Base-by-base conservation (phyloP, 2,329 filamentous ascomycete genomes). In the Annulohypoxylon truncatum region DNA sequence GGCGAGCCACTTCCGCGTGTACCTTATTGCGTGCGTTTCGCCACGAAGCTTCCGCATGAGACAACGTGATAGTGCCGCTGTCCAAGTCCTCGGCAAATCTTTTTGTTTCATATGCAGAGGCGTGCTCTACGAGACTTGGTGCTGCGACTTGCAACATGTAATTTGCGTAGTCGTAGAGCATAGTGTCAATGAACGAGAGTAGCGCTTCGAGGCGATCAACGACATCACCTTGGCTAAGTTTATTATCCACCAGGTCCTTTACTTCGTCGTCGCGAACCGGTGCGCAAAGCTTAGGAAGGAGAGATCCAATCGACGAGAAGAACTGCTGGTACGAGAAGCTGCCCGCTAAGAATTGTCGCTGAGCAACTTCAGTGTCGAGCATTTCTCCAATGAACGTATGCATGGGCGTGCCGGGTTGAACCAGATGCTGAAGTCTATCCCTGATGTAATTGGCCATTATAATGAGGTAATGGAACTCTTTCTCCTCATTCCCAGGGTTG, bases 251-350 rank as follows among this genome's bases (percentile, higher is more conserved):
- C 18, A 95, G 79, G 2, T 85, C 84, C 75, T 91, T 90, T 62
- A 93, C 90, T 75, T 93, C 89, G 3, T 87, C 87, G 73, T 96
- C 92, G n/a, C 92, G 85, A 74, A 92, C 89, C 0, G 92, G 92
- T 0, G 92, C 92, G 72, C 92, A 95, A 12, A 96, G 86, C 75
- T 92, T 92, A 4, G 92, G 92, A 51, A 96, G 82, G 48, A 96
- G 84, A 1, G 87, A 86, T 1, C 88, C 89, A 84, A 95, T 92
- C 67, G 92, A 91, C 1, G 84, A 81, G 75, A 95, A 95, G 79
- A 95, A 94, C 63, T 89, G 90, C 70, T 92, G 89, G 70, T 94
- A 94, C 0, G 92, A 94, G 76, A 95, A 95, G 52, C 87, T 88
- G 12, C 92, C 92, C 58, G 89, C 84, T 8, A 82, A 82, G 73